Base-by-base conservation (phyloP, 2,329 filamentous ascomycete species). In the Sarocladiaceae sp. region DNA sequence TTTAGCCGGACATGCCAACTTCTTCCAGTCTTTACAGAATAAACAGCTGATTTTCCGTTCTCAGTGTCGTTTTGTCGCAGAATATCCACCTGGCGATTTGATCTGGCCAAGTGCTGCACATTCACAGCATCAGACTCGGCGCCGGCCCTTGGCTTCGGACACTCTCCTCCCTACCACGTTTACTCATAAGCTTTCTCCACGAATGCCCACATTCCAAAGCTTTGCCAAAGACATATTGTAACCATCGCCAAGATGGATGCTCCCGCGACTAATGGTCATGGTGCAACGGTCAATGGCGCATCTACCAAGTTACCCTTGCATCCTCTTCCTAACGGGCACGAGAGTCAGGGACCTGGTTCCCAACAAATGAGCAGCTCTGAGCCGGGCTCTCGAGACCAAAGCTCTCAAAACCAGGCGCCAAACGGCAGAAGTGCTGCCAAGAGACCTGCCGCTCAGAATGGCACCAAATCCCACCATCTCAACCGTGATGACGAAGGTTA, bases 191-290 rank as follows among this genome's bases (percentile, higher is more conserved):
- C 13, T 15, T 18, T 35, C 33, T 35, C 16, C 33, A 35, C 33
- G 12, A n/a, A 23, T 39, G 16, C 33, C 33, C 34, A 39, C 33
- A 35, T 19, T 19, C 31, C n/a, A n/a, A 15, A 33, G n/a, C n/a
- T 15, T 33, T n/a, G 33, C 21, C 6, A 7, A 6, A 4, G 18
- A 9, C 33, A 6, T 9, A 4, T 9, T 20, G 16, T 19, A 11
- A 41, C n/a, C 15, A 41, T 41, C 37, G 23, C 37, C 21, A 41
- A 41, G 37, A 41, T 41, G 37, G 23, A 27, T 16, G 37, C 23
- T 23, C 11, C 37, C 20, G 10, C 20, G 4, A 6, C n/a, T 16
- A 41, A 29, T 15, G 23, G 21, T 6, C 3, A 27, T 29, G n/a
- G n/a, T n/a, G n/a, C n/a, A n/a, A 29, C 37, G 5, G 4, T 6